Evolutionary conservation across 345 rosid genomes (phyloP), one percentile per base, ranked within the genome.

Genomic region (Noccaea bulbosa): DNA sequence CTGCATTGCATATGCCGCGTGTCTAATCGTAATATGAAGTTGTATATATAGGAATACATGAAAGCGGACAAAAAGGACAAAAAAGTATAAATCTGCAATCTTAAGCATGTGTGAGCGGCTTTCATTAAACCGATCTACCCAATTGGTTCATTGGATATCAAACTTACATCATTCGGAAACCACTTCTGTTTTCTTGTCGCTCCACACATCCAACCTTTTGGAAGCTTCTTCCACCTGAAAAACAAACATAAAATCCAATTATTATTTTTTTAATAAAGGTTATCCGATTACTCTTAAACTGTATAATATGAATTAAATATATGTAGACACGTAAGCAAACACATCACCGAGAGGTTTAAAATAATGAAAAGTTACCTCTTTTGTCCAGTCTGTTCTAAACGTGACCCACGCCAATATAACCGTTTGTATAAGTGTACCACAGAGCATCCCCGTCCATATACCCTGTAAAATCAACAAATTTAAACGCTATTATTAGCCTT

Each of bases 371-470:
- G 22, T 1, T 67, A 76, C 93, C 81, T 87, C 89, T 72, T 83
- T 86, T 39, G 65, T 55, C 96, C 96, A 86, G 52, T 89, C 83
- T 0, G 92, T 84, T 7, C 87, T 79, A 71, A 74, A 77, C 30
- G 88, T 86, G 34, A 84, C 78, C 93, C 93, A 86, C 8, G 79
- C 37, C 51, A 89, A 70, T 37, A 89, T 86, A 20, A 78, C 16
- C 15, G 96, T 86, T 68, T 87, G 93, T 78, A 85, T 75, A 16
- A 63, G 2, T 0, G 89, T 85, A 45, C 96, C 96, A 32, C 82
- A 79, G 0, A 89, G 78, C 96, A 87, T 86, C 9, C 96, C 96
- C 2, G 78, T 43, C 93, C 93, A 89, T 74, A 87, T 81, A 11
- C 96, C 93, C 93, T 89, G 33, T n/a, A 38, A 40, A 15, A 62